A percentile compares a stretch with the other conserved stretches of the same genome.
Evolutionary conservation across 768 basidiomycete genomes (phyloP).

Genomic region (Mycena crocata): DNA sequence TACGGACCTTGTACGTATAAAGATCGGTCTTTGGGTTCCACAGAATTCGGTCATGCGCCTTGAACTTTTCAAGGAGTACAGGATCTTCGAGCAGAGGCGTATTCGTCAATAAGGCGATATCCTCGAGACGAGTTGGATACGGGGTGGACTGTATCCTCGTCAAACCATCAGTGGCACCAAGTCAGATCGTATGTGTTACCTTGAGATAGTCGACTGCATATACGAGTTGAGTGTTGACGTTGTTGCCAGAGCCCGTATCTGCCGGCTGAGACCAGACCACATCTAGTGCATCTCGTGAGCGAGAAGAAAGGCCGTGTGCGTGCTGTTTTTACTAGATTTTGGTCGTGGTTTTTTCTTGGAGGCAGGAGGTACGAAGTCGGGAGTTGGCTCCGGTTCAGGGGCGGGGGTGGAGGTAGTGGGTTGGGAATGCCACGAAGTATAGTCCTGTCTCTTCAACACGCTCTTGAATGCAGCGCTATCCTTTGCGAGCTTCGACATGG

Average conservation of each 20-base stretch:
- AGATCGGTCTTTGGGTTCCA: conserved; percentile 88
- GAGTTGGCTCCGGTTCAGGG: conserved; percentile 39
- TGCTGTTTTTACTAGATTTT: conserved; percentile 67
- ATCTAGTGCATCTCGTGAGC: conserved; percentile 53
- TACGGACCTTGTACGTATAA: conserved; percentile 84
- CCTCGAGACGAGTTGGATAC: conserved; percentile 88
- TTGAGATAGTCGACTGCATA: conserved; percentile 88
- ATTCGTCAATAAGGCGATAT: conserved; percentile 84
- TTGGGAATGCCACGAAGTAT: conserved; percentile 81
- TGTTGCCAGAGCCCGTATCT: conserved; percentile 83
- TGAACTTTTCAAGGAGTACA: conserved; percentile 83
- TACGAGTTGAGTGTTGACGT: conserved; percentile 89
- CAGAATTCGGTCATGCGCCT: conserved; percentile 80
- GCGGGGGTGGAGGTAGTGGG: conserved; percentile 48
- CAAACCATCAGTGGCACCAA: conserved; percentile 13
- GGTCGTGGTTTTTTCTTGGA: conserved; percentile 72
- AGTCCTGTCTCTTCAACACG: conserved; percentile 72
- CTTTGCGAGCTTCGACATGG: conserved; percentile 76
- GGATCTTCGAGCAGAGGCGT: conserved; percentile 81
- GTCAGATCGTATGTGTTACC: conserved; percentile 52
- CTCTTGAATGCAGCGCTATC: conserved; percentile 80
- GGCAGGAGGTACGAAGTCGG: conserved; percentile 42
- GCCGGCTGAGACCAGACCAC: conserved; percentile 89
- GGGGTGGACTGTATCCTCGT: conserved; percentile 61
- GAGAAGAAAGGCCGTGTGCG: conserved; percentile 26